Percentiles rank a stretch among this genome's conserved stretches.
Evolutionary conservation across 2,329 filamentous ascomycete genomes (phyloP).

Genomic region (Neobulgaria alba): DNA sequence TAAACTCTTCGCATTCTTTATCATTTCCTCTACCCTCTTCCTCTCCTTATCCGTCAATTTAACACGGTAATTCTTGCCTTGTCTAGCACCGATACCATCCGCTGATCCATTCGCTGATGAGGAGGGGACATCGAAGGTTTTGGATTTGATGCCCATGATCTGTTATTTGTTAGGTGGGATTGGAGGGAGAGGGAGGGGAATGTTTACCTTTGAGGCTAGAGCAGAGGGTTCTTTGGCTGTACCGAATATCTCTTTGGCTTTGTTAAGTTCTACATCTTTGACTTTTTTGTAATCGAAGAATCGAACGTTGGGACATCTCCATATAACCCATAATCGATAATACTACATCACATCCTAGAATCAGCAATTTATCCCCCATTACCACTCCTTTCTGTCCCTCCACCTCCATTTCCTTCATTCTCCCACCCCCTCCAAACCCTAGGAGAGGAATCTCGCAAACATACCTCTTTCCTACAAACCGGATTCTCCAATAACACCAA

Average conservation of each 20-base stretch:
- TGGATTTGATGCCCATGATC: constrained; percentile 81
- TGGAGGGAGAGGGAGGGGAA: background rate
- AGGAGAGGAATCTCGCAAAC: constrained; percentile 25
- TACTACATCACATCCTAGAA: too few relatives aligned
- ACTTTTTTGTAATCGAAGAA: constrained; percentile 93
- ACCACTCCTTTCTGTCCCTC: background rate
- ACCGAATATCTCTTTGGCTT: constrained; percentile 76
- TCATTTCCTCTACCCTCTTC: constrained; percentile 75
- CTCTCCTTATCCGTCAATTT: constrained; percentile 85
- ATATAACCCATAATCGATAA: constrained; percentile 88
- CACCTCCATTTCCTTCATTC: background rate
- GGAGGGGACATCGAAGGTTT: constrained; percentile 54
- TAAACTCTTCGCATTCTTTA: constrained; percentile 79
- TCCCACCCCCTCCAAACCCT: background rate
- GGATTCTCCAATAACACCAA: constrained; percentile 80
- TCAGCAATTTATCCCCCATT: too few relatives aligned
- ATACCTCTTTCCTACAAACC: constrained; percentile 82
- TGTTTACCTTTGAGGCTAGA: constrained; percentile 58
- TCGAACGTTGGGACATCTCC: constrained; percentile 73
- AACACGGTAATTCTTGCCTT: constrained; percentile 63
- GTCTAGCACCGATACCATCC: constrained; percentile 29
- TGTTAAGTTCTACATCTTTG: constrained; percentile 71
- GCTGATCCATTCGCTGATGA: constrained; percentile 39
- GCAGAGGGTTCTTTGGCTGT: constrained; percentile 68
- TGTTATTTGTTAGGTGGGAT: constrained; percentile 26